phyloP scores from a whole-genome alignment of 2,329 filamentous ascomycete genomes.

The Aspergillus quadricinctus region DNA sequence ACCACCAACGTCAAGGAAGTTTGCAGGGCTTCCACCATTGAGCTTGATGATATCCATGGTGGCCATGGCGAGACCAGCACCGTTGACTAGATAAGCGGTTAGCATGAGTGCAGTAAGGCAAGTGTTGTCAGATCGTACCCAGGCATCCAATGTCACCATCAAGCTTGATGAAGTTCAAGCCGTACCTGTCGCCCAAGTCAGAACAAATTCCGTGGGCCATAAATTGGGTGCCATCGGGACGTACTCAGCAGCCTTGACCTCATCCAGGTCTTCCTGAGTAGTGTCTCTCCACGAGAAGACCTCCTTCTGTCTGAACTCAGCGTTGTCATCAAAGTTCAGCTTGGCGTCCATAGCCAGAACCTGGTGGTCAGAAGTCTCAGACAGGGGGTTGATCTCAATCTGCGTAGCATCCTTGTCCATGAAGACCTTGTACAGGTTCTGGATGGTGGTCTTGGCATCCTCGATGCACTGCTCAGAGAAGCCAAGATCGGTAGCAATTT shows the following conservation, averaged over 20 bases:
- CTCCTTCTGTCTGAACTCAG: conserved; percentile 96
- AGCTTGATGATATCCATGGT: conserved; percentile 99
- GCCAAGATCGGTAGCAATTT: conserved; percentile 85
- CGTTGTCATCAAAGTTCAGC: conserved; percentile 98
- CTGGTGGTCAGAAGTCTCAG: conserved; percentile 96
- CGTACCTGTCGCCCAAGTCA: conserved; percentile 43
- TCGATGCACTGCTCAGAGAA: conserved; percentile 98
- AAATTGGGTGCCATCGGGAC: conserved; percentile 10
- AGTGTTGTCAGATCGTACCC: conserved; percentile 26
- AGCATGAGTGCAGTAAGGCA: conserved; percentile 3
- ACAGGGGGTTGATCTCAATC: conserved; percentile 99
- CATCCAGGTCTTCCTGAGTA: conserved; percentile 92
- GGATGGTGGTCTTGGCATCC: conserved; percentile 91
- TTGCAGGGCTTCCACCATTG: conserved; percentile 90
- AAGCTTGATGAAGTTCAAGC: conserved; percentile 99
- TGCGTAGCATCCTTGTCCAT: conserved; percentile 97
- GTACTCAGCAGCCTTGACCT: conserved; percentile 91
- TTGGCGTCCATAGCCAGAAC: conserved; percentile 99
- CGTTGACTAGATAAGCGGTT: conserved; percentile 63
- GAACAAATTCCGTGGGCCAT: conserved; percentile 1
- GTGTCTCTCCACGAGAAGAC: conserved; percentile 91
- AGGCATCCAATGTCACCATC: conserved; percentile 98
- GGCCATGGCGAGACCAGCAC: conserved; percentile 97
- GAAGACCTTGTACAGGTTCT: conserved; percentile 99
- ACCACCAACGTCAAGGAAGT: conserved; percentile 98